Base-by-base conservation (phyloP, 1,284 basidiomycete species). In the Trichosporon coremiiforme region DNA sequence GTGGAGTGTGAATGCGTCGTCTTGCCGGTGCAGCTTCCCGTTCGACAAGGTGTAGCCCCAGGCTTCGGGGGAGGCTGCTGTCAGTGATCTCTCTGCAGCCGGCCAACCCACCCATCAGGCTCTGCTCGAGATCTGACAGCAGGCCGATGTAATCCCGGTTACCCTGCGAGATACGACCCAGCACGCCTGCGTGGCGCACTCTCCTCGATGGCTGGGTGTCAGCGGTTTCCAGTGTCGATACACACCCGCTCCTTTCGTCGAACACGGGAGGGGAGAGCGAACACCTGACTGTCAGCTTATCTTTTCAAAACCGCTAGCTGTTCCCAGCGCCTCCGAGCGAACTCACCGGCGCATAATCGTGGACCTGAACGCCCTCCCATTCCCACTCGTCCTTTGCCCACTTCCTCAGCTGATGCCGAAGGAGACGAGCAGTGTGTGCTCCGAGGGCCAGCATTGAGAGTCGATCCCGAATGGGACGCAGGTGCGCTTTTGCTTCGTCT, bases 341-440 rank as follows among this genome's bases (percentile, higher is more conserved):
- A 60, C 55, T 60, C 55, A 60, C 55, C 15, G 55, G 55, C 25
- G 55, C 55, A n/a, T 60, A 60, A 12, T 31, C 29, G 8, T 60
- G 13, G 7, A 60, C 55, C 13, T 29, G 13, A 8, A 60, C 55
- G 31, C 29, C 55, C 29, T 60, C 55, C 55, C 55, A 60, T 29
- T 29, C 55, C 55, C 15, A 31, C 15, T 60, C 55, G 22, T 33
- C 31, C 29, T 33, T 60, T 12, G 55, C 55, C 55, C 55, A 60
- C 15, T 10, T 33, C 15, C 13, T 10, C 55, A 60, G 55, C 12
- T 10, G 25, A 4, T 33, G 22, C 2, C 55, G 25, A 9, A 33
- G 5, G 10, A 20, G 10, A 9, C 33, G 55, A 13, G 25, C 55
- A 13, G 55, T 33, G 20, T 60, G 55, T 22, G 25, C 29, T 1